Evolutionary conservation across 2,329 filamentous ascomycete species (phyloP), one percentile per base, ranked within the genome.

Genomic region (Trichoderma atroviride): DNA sequence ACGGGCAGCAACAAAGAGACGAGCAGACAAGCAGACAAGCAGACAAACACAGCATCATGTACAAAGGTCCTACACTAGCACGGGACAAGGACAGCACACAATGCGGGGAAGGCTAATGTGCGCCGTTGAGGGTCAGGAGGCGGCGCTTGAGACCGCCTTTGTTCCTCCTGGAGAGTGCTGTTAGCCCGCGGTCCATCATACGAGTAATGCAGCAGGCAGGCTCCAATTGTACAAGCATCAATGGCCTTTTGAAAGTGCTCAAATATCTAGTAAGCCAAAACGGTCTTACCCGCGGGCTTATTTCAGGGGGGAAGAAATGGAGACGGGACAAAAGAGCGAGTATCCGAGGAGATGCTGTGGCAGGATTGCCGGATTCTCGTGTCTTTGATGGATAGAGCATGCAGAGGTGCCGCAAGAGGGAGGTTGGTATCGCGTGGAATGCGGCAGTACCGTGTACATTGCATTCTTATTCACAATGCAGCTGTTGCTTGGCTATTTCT

Each of bases 91-190:
- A 33, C n/a, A 37, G n/a, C 19, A 37, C 13, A 58, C 5, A 59
- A 59, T 43, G 50, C 35, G 61, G 47, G 50, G 61, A 40, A 52
- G 3, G 40, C 40, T 43, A 43, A 35, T 35, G 33, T 14, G 11
- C 40, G n/a, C 40, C 40, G 27, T 10, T 33, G 59, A 47, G n/a
- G n/a, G 43, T 55, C 63, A 59, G 24, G 13, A 55, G 63, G 55
- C 40, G 40, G n/a, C 40, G n/a, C 7, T 63, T 33, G 63, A 67
- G 63, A 67, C 63, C 40, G 63, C 63, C 50, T 37, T 40, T 43
- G 40, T 67, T 67, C 4, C 19, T 59, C 55, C 9, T 67, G n/a
- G 33, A 14, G 13, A 14, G 13, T 35, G 11, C 14, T 35, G 14
- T 11, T 14, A 19, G 37, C 27, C 37, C 16, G 19, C 24, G 27